Percentiles rank a stretch among this genome's conserved stretches.
Evolutionary conservation across 2,329 filamentous ascomycete genomes (phyloP).

Genomic region (Teratosphaeria viscida): DNA sequence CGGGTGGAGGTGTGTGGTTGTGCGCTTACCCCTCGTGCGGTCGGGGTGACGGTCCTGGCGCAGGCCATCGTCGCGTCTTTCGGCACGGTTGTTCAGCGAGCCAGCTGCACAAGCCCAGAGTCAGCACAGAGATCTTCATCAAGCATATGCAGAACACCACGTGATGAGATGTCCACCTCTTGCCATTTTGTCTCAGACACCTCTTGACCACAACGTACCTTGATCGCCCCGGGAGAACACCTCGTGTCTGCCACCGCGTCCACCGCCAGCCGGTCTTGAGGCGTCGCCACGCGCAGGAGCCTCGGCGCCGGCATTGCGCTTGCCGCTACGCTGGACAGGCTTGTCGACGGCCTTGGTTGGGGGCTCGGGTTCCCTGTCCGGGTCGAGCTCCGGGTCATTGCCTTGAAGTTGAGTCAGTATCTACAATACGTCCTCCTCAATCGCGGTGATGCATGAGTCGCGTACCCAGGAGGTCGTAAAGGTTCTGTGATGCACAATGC

Average conservation of each 20-base stretch:
- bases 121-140: not conserved
- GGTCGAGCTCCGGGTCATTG: conserved; percentile 60
- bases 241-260: conserved; percentile 45
- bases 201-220: conserved; percentile 52
- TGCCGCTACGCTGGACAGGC: conserved; percentile 62
- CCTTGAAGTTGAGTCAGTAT: conserved; percentile 35
- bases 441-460: not conserved
- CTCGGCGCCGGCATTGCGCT: conserved; percentile 77
- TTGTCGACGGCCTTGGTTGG: conserved; percentile 87
- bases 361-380: conserved; percentile 63
- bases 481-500: conserved; percentile 55
- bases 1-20: conserved; percentile 18
- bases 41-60: conserved; percentile 36
- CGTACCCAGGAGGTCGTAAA: conserved; percentile 95
- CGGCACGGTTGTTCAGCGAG: conserved; percentile 69
- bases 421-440: not conserved
- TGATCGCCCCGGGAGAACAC: conserved; percentile 68
- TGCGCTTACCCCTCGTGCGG: conserved; percentile 25
- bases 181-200: not conserved
- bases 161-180: not conserved
- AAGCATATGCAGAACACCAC: not conserved
- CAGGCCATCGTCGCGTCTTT: conserved; percentile 60
- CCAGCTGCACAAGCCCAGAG: conserved; percentile 42
- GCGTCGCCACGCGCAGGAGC: conserved; percentile 39
- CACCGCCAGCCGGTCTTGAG: conserved; percentile 29